Conservation (phyloP, 176 grass and related monocot species). For the Alloteropsis semialata region DNA sequence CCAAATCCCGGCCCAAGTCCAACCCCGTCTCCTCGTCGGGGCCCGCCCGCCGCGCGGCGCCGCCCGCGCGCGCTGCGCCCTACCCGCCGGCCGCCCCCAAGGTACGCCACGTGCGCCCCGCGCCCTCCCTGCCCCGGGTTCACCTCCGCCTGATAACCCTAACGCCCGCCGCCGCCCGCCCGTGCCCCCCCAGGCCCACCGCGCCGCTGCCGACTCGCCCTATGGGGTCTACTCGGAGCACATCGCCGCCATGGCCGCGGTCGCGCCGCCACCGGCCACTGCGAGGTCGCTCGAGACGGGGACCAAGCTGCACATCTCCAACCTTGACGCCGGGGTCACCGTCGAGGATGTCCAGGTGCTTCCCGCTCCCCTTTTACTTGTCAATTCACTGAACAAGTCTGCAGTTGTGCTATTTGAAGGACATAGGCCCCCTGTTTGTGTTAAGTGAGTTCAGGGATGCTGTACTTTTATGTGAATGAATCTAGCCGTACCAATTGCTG, state of each 20-base stretch:
- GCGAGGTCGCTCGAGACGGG: constrained; percentile 41
- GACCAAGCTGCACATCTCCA: constrained; percentile 56
- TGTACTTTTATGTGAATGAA: neutral
- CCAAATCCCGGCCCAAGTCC: constrained; percentile 42
- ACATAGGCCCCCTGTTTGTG: neutral
- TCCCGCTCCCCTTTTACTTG: neutral
- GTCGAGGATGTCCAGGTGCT: constrained; percentile 53
- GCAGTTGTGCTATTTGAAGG: neutral
- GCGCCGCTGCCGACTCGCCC: constrained; percentile 9
- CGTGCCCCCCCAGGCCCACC: constrained; percentile 20
- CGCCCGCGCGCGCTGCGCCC: constrained; percentile 23
- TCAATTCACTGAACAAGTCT: neutral
- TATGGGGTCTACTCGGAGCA: constrained; percentile 57
- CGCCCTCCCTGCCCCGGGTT: neutral
- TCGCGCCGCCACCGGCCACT: neutral
- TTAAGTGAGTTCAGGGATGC: neutral
- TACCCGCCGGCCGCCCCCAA: constrained; percentile 29
- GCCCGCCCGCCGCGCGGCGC: constrained; percentile 40
- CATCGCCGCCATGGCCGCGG: constrained; percentile 27
- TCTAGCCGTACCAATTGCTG: neutral
- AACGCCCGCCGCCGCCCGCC: neutral
- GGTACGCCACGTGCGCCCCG: constrained; percentile 28
- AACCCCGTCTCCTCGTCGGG: constrained; percentile 30
- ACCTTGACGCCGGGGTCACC: constrained; percentile 44
- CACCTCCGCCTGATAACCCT: constrained; percentile 35